A percentile compares a stretch with the other conserved stretches of the same genome.
phyloP scores from a whole-genome alignment of 495 filamentous ascomycete species.

The Cudoniella acicularis region DNA sequence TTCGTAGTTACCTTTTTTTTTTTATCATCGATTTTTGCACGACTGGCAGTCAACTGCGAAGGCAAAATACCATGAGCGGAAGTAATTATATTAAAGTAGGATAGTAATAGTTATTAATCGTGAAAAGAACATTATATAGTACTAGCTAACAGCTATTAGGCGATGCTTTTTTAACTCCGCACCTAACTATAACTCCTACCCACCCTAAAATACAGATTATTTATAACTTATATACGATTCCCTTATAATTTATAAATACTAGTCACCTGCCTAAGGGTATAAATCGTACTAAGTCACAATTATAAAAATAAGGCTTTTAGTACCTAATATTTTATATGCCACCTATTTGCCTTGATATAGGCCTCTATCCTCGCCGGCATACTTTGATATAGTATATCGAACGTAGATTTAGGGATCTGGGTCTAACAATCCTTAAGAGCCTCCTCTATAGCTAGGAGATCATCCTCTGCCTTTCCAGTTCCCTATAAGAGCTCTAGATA shows the following conservation, averaged over 20 bases:
- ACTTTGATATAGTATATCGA: neutral
- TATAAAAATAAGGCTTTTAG: neutral
- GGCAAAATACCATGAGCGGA: too few relatives aligned
- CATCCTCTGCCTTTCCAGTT: neutral
- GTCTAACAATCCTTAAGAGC: neutral
- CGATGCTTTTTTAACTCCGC: neutral
- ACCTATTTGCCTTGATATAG: neutral
- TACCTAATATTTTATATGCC: conserved; percentile 6
- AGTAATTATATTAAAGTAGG: too few relatives aligned
- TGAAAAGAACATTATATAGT: too few relatives aligned
- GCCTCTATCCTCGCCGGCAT: neutral
- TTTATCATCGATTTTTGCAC: too few relatives aligned
- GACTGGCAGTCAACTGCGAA: too few relatives aligned
- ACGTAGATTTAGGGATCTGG: neutral
- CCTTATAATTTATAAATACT: neutral
- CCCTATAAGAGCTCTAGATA: neutral
- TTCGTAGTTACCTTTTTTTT: too few relatives aligned
- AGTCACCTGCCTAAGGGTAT: neutral
- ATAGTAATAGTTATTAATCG: too few relatives aligned
- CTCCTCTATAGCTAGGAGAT: neutral
- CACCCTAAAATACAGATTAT: neutral
- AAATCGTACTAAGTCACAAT: neutral
- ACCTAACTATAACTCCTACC: neutral
- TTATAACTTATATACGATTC: neutral
- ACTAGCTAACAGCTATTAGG: neutral